Percentiles rank a stretch among this genome's conserved stretches.
phyloP scores from a whole-genome alignment of 192 early-diverging fungal genomes.

The Coemansia aciculifera region DNA sequence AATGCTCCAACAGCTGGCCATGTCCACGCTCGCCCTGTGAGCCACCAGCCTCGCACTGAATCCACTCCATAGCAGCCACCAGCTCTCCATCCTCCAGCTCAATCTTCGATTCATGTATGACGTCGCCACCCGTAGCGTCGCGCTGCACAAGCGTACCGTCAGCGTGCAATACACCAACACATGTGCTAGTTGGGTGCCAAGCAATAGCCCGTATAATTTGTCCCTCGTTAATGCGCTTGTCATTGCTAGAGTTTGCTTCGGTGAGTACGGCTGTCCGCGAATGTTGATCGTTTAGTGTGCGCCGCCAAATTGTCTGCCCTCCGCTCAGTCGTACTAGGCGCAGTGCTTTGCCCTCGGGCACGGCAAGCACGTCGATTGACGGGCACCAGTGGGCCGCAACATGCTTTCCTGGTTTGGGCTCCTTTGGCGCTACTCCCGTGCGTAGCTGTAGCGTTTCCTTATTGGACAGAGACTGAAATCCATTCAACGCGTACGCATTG shows the following conservation, averaged over 20 bases:
- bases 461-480: conserved; percentile 39
- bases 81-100: conserved; percentile 11
- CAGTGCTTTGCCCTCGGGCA: conserved; percentile 37
- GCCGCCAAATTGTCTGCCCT: conserved; percentile 48
- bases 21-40: not conserved
- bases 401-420: conserved; percentile 5
- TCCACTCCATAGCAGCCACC: conserved; percentile 35
- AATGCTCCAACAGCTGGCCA: conserved; percentile 17
- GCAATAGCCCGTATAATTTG: conserved; percentile 23
- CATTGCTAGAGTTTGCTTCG: not conserved
- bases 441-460: conserved; percentile 25
- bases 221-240: conserved; percentile 3
- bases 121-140: conserved; percentile 34
- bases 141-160: conserved; percentile 42
- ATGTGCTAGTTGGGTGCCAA: conserved; percentile 29
- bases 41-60: conserved; percentile 2
- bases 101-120: conserved; percentile 32
- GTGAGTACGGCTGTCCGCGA: not conserved
- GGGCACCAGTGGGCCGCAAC: conserved; percentile 40
- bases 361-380: conserved; percentile 35
- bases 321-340: conserved; percentile 45
- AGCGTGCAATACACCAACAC: conserved; percentile 31
- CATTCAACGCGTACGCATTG: conserved; percentile 4
- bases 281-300: conserved; percentile 14
- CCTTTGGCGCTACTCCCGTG: conserved; percentile 19